Conservation (phyloP, 202 grass and related monocot species). For the Schoenoplectus triqueter region DNA sequence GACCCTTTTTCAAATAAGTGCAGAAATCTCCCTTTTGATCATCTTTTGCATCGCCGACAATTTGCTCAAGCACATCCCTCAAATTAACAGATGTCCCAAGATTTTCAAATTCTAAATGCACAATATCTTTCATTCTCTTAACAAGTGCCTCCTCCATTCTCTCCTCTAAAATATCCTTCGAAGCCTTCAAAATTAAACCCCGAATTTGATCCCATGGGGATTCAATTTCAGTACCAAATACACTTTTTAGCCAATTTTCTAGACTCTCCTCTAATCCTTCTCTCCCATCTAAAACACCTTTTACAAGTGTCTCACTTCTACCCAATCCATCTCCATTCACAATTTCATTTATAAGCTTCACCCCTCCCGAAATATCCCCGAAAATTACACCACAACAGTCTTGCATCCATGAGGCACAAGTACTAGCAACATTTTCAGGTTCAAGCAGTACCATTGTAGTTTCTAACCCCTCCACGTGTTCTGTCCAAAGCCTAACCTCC, state of each 20-base stretch:
- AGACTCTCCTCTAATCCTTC: slow-evolving; percentile 77
- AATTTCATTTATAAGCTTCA: slow-evolving; percentile 69
- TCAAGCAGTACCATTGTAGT: slow-evolving; percentile 79
- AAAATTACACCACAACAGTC: slow-evolving; percentile 78
- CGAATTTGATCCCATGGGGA: slow-evolving; percentile 95
- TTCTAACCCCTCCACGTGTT: slow-evolving; percentile 83
- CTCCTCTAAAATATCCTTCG: slow-evolving; percentile 87
- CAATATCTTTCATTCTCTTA: slow-evolving; percentile 77
- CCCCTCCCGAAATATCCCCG: slow-evolving; percentile 51
- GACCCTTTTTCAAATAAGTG: slow-evolving; percentile 60
- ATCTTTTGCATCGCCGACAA: slow-evolving; percentile 56
- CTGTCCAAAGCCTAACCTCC: slow-evolving; percentile 75
- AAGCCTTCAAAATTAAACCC: slow-evolving; percentile 76
- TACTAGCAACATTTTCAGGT: slow-evolving; percentile 51
- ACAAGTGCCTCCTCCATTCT: slow-evolving; percentile 87
- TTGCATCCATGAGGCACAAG: slow-evolving; percentile 81
- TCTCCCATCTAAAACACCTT: slow-evolving; percentile 61
- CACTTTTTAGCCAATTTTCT: slow-evolving; percentile 88
- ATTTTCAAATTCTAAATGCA: slow-evolving; percentile 73
- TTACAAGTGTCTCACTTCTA: slow-evolving; percentile 66
- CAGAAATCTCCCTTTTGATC: slow-evolving; percentile 43
- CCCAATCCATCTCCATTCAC: slow-evolving; percentile 68
- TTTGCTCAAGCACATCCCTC: slow-evolving; percentile 63
- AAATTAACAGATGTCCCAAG: slow-evolving; percentile 60
- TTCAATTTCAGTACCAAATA: slow-evolving; percentile 89